Evolutionary conservation across 148 eudicot genomes (phyloP).

Genomic region (Nepenthes gracilis): DNA sequence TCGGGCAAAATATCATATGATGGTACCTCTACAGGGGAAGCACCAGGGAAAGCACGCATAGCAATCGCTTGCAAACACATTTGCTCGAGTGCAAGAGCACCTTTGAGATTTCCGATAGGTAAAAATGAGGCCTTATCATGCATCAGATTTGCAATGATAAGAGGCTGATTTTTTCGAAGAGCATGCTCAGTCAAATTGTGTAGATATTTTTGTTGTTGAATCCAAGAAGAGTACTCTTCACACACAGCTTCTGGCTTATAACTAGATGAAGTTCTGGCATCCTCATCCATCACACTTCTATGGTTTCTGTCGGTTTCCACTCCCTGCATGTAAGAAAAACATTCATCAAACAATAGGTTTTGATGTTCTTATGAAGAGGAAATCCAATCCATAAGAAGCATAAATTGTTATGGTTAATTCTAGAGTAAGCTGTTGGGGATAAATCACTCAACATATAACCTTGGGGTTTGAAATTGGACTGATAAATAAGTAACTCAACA

Average conservation of each 20-base stretch:
- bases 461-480: no score
- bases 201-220: constrained; percentile 50
- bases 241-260: constrained; percentile 26
- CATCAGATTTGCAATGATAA: constrained; percentile 57
- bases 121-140: constrained; percentile 45
- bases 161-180: constrained; percentile 70
- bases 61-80: constrained; percentile 64
- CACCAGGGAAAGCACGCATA: constrained; percentile 45
- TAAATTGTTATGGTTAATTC: neutral
- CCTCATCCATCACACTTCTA: constrained; percentile 15
- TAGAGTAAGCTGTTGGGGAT: no score
- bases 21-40: constrained; percentile 34
- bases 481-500: no score
- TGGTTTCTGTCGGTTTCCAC: constrained; percentile 32
- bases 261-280: constrained; percentile 17
- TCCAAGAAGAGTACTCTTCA: constrained; percentile 44
- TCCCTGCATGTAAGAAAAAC: constrained; percentile 35
- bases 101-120: constrained; percentile 37
- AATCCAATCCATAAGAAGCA: neutral
- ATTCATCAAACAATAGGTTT: neutral
- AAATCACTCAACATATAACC: no score
- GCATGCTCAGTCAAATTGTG: constrained; percentile 65
- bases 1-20: constrained; percentile 24
- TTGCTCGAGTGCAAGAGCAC: constrained; percentile 43
- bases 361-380: neutral